Evolutionary conservation across 2,329 filamentous ascomycete genomes (phyloP).

Genomic region (Botryotinia narcissicola): DNA sequence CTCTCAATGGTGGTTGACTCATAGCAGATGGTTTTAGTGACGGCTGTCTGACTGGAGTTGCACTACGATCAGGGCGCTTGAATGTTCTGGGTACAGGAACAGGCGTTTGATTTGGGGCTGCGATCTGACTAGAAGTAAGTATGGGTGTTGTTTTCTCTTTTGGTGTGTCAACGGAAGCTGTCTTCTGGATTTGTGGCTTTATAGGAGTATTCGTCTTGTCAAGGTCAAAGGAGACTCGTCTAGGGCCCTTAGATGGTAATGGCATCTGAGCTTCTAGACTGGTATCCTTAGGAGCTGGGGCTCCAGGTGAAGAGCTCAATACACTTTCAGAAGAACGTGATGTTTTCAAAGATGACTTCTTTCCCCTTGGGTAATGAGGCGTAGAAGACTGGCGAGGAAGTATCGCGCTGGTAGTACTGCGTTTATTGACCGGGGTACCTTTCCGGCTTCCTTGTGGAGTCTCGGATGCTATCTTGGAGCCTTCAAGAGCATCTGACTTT

Average conservation of each 20-base stretch:
- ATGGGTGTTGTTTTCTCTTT: background rate
- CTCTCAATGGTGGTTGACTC: slow-evolving; percentile 15
- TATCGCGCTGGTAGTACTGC: slow-evolving; percentile 19
- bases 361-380: slow-evolving; percentile 31
- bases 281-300: slow-evolving; percentile 22
- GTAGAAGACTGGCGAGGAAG: slow-evolving; percentile 31
- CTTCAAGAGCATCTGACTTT: background rate
- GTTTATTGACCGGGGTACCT: slow-evolving; percentile 21
- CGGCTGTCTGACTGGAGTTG: slow-evolving; percentile 3
- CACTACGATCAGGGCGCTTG: slow-evolving; percentile 10
- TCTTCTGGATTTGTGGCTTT: slow-evolving; percentile 7
- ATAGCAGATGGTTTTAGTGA: slow-evolving; percentile 3
- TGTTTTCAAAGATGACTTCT: slow-evolving; percentile 31
- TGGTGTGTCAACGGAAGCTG: background rate
- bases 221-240: slow-evolving; percentile 28
- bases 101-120: slow-evolving; percentile 12
- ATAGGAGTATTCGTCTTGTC: slow-evolving; percentile 20
- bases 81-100: slow-evolving; percentile 18
- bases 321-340: slow-evolving; percentile 27
- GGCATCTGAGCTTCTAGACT: slow-evolving; percentile 31
- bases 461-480: background rate
- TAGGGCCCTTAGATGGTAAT: slow-evolving; percentile 23
- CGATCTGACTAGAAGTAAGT: background rate
- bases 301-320: slow-evolving; percentile 30
- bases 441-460: slow-evolving; percentile 7